phyloP scores from a whole-genome alignment of 371 early-diverging fungal genomes.

The Apophysomyces variabilis region DNA sequence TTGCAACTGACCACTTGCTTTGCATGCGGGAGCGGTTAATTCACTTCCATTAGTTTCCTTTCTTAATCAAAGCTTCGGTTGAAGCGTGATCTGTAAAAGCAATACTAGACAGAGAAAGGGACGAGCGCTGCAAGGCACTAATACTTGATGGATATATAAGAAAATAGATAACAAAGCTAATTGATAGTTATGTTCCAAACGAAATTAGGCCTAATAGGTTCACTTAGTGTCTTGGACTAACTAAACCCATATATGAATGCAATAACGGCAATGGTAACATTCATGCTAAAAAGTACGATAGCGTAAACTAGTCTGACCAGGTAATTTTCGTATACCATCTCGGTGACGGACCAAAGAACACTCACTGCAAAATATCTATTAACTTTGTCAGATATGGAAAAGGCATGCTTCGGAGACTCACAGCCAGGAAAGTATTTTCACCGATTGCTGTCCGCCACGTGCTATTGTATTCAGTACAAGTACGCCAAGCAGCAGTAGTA shows the following conservation, averaged over 20 bases:
- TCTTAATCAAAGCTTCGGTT: too few species aligned
- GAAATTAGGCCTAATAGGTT: not conserved
- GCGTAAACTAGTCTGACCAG: not conserved
- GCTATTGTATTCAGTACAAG: conserved; percentile 27
- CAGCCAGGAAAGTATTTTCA: conserved; percentile 27
- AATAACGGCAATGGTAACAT: conserved; percentile 32
- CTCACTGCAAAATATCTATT: not conserved
- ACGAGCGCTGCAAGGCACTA: too few species aligned
- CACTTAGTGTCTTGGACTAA: not conserved
- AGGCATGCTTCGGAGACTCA: conserved; percentile 1
- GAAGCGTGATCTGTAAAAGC: too few species aligned
- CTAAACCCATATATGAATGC: not conserved
- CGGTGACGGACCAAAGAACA: not conserved
- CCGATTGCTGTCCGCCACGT: conserved; percentile 22
- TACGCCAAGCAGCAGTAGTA: conserved; percentile 21
- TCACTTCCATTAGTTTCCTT: too few species aligned
- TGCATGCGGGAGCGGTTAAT: too few species aligned
- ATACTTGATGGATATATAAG: too few species aligned
- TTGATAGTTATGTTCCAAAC: too few species aligned
- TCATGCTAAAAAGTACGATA: conserved; percentile 31
- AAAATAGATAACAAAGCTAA: too few species aligned
- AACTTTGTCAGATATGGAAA: not conserved
- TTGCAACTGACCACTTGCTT: too few species aligned
- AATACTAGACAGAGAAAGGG: too few species aligned
- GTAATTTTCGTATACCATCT: not conserved